Base-by-base conservation (phyloP, 108 stramenopile species). In the Nannochloropsis salina region DNA sequence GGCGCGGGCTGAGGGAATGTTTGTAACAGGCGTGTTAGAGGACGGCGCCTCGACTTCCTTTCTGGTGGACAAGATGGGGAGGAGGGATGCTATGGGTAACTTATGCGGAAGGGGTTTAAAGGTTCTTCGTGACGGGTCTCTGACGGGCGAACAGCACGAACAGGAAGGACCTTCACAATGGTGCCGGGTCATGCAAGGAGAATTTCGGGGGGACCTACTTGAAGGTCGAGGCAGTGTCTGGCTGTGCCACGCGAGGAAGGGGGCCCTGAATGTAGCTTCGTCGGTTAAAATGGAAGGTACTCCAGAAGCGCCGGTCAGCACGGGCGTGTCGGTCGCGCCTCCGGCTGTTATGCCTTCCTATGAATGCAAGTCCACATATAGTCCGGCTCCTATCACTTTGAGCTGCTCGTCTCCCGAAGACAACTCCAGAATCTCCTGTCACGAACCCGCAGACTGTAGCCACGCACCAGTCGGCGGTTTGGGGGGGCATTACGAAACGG, bases 11-110 rank as follows among this genome's bases (percentile, higher is more conserved):
- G 61, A 74, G n/a, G 61, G 61, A 15, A 74, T 15, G 61, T 74
- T 74, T 74, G 61, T n/a, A 15, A 2, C 20, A n/a, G 61, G 61
- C 15, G 4, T 74, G 61, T n/a, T 74, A 6, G 61, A n/a, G 61
- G 61, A 74, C 20, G 61, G 61, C 20, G 15, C 61, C 61, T 74
- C 61, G 61, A 74, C 61, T 15, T 74, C 61, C 15, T n/a, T 74
- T 4, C 15, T n/a, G 61, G 61, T 74, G 61, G 61, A 74, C n/a
- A 74, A n/a, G 61, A n/a, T n/a, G 61, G 61, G 61, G 61, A 74
- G n/a, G 61, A 74, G 61, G 2, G 61, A 74, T 74, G 61, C 61
- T 1, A n/a, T n/a, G 61, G 61, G 61, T 15, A n/a, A n/a, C 4
- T 74, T 74, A n/a, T 3, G 4, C 20, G 61, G 61, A 8, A 74